Evolutionary conservation across 192 early-diverging fungal species (phyloP), one percentile per base, ranked within the genome.

Genomic region (Mortierella antarctica): DNA sequence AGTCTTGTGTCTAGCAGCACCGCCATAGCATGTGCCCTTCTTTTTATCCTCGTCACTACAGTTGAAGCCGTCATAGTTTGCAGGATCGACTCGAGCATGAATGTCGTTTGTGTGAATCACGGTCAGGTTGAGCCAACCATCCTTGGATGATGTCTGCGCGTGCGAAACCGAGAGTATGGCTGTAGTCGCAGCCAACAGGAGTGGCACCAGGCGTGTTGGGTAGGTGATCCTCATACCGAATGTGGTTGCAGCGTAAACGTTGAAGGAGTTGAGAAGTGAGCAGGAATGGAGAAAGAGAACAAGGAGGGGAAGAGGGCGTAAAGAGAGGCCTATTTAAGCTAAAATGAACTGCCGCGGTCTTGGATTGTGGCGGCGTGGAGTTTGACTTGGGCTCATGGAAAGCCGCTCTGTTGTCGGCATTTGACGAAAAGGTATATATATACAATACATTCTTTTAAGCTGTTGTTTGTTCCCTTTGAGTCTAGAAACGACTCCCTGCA

Each of bases 1-100:
- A 40, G 84, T 85, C 71, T 86, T 86, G 57, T 91, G 82, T 39
- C 91, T 77, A 3, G 91, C 88, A 15, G 82, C 83, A n/a, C 93
- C 91, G 10, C 88, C 87, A 62, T 74, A 86, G 53, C 63, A 82
- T 6, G 65, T 13, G 8, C 55, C 65, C 9, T n/a, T 23, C 9
- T 62, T 49, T 52, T 48, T 65, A 45, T 74, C 67, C n/a, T 39
- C 57, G 8, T 52, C n/a, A 50, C 57, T 60, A 42, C 63, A 74
- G 42, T 60, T 20, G 15, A 59, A 50, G 11, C 66, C 60, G 20
- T 65, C 13, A 45, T 18, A 49, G 52, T 82, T 82, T 47, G 50
- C 70, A 18, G 64, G 71, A 20, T 74, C 63, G 17, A 63, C 21
- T 5, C 72, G 62, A 15, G 80, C 66, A 45, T 82, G 72, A 17